phyloP scores from a whole-genome alignment of 2,329 filamentous ascomycete genomes.

The Aspergillus persii region DNA sequence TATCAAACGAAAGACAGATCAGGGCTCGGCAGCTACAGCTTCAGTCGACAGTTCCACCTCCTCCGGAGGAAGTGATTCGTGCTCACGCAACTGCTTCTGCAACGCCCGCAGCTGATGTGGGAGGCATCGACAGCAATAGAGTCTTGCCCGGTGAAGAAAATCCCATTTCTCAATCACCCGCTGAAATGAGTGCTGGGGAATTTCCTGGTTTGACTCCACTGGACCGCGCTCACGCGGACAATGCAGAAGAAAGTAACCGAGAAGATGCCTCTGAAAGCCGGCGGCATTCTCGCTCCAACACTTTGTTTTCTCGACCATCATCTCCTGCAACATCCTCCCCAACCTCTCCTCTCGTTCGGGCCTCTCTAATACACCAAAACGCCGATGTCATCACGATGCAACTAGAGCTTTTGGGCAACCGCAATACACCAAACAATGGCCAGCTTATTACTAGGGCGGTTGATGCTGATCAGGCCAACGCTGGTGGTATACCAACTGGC shows the following conservation, averaged over 20 bases:
- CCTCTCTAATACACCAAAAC: slow-evolving; percentile 43
- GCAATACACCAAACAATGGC: slow-evolving; percentile 21
- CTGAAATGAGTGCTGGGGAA: slow-evolving; percentile 34
- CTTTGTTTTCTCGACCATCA: slow-evolving; percentile 39
- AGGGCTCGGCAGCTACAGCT: slow-evolving; percentile 13
- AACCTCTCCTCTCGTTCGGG: slow-evolving; percentile 41
- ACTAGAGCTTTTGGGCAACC: slow-evolving; percentile 39
- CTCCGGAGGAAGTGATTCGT: slow-evolving; percentile 16
- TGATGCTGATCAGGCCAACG: slow-evolving; percentile 11
- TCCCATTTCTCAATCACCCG: slow-evolving; percentile 40
- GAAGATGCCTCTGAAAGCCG: slow-evolving; percentile 16
- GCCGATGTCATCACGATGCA: slow-evolving; percentile 47
- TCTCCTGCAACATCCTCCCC: slow-evolving; percentile 42
- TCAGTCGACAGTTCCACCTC: slow-evolving; percentile 12
- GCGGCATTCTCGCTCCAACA: slow-evolving; percentile 38
- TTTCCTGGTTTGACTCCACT: slow-evolving; percentile 28
- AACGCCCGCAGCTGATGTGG: slow-evolving; percentile 15
- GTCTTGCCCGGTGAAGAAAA: slow-evolving; percentile 34
- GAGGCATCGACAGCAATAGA: slow-evolving; percentile 18
- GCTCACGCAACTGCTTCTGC: slow-evolving; percentile 13
- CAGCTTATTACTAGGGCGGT: slow-evolving; percentile 16
- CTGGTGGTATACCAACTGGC: slow-evolving; percentile 18
- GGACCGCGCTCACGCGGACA: slow-evolving; percentile 13
- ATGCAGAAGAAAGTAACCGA: slow-evolving; percentile 11
- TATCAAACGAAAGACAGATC: slow-evolving; percentile 29